Base-by-base conservation (phyloP, 2,329 filamentous ascomycete genomes). In the Scolecobasidium constrictum region DNA sequence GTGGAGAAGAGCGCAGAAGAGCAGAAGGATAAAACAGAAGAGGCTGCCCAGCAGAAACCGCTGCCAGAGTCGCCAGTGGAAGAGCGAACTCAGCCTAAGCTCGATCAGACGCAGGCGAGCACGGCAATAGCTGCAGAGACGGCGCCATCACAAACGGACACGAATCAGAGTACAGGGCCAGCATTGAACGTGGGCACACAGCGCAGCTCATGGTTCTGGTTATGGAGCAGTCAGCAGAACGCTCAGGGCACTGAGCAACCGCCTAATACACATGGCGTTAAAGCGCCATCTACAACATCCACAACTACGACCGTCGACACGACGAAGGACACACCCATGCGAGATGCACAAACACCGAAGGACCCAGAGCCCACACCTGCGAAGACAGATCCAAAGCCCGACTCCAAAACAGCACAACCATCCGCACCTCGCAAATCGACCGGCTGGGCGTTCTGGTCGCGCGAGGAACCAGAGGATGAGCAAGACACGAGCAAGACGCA, bases 391-490 rank as follows among this genome's bases (percentile, higher is more conserved):
- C 31, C 22, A 38, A 45, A 42, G 16, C 17, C 33, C 38, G 40
- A 44, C 17, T 19, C 39, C 4, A 38, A 44, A 17, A 31, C 45
- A 28, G 36, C 50, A 2, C 59, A 63, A 22, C 54, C 60, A 22
- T 47, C 58, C 1, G 60, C 64, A 4, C 64, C 72, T 48, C 53
- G 60, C 53, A 71, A 50, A 52, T 63, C 48, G 58, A 82, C 83
- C 1, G 83, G 80, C 0, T 90, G 84, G 84, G 83, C 81, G 0
- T 88, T 90, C 50, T 90, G 83, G 83, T 86, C 80, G 12, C 75
- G 71, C 36, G 26, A 73, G 26, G 6, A 28, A 9, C 20, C 17
- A 68, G 52, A 54, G 58, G 49, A 77, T 11, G 40, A 35, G 17
- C 9, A 23, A 65, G 26, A 31, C n/a, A 78, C 57, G 58, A 71